These are phyloP conservation scores for Pelargonium hybrid DNA, from an alignment of 441 rosid species.

Conservation along the genomic window DNA sequence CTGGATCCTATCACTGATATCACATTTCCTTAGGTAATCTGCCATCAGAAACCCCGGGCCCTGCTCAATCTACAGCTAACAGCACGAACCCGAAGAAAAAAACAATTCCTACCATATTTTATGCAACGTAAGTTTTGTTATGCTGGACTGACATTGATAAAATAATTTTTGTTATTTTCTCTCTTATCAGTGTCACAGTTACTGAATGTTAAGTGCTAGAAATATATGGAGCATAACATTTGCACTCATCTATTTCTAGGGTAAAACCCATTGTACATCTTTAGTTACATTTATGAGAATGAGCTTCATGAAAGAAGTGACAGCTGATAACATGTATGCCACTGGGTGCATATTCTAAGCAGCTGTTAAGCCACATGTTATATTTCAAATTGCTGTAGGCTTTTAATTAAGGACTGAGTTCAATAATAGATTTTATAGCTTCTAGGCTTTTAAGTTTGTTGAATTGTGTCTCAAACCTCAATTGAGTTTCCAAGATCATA, in stretches of 20 bases:
- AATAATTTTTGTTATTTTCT: neutral
- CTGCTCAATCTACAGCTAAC: constrained; percentile 28
- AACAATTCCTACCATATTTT: constrained; percentile 50
- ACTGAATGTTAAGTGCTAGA: neutral
- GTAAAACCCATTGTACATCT: neutral
- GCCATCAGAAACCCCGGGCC: constrained; percentile 27
- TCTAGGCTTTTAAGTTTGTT: neutral
- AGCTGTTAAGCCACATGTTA: neutral
- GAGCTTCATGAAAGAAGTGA: too few species aligned
- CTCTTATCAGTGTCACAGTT: neutral
- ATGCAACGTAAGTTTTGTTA: constrained; percentile 57
- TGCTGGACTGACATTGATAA: neutral
- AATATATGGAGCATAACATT: neutral
- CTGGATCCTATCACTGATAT: neutral
- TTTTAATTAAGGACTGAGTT: neutral
- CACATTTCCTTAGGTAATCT: constrained; percentile 28
- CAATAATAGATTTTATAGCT: neutral
- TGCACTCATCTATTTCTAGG: neutral
- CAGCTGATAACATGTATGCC: neutral
- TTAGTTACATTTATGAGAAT: neutral
- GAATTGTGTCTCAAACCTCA: too few species aligned
- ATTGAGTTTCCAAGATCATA: neutral
- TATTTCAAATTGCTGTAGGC: neutral
- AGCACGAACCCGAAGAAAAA: constrained; percentile 46
- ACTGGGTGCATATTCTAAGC: neutral